Evolutionary conservation across 1,284 basidiomycete genomes (phyloP), one percentile per base, ranked within the genome.

Genomic region (Ustilago shanxiensis): DNA sequence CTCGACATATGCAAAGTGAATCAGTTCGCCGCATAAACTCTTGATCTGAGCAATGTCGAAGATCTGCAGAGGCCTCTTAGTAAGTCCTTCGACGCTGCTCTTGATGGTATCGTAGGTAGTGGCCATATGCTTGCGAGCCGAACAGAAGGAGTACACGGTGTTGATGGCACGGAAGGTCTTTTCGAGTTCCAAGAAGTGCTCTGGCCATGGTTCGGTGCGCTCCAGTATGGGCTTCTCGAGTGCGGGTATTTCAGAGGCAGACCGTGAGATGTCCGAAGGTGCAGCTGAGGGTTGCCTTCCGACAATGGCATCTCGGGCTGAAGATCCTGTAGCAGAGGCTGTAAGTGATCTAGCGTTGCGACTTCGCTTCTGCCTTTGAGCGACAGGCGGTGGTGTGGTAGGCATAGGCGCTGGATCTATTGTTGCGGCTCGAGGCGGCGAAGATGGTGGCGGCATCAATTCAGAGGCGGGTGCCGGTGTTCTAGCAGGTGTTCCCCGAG

Each of bases 141-240:
- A 92, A 62, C 93, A 90, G 81, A 96, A 96, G 0, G 93, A 93
- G 59, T 95, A 90, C 2, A 96, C 93, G 5, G 94, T 95, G 79
- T 95, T 95, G 66, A 96, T 88, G 18, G 94, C 93, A 92, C 95
- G 86, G 77, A 87, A 88, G 9, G 83, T 84, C 78, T 86, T 82
- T 70, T 88, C 86, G 10, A 88, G 83, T 26, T 82, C 69, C 16
- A 79, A 49, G 53, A 87, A 87, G 57, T 87, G 87, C 9, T 85
- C 79, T 5, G 87, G 87, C 79, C 86, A 88, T 3, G 72, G 72
- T 26, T 75, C 69, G n/a, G 44, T 67, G 45, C 75, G 70, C 26
- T 67, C 55, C 5, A 77, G 65, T 1, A 73, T 58, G 1, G 66
- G 60, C 63, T 70, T 77, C 11, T 69, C 72, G 33, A 54, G 14